These are phyloP conservation scores for Grosmannia penicillata DNA, from an alignment of 2,329 filamentous ascomycete species.

Conservation along the genomic window DNA sequence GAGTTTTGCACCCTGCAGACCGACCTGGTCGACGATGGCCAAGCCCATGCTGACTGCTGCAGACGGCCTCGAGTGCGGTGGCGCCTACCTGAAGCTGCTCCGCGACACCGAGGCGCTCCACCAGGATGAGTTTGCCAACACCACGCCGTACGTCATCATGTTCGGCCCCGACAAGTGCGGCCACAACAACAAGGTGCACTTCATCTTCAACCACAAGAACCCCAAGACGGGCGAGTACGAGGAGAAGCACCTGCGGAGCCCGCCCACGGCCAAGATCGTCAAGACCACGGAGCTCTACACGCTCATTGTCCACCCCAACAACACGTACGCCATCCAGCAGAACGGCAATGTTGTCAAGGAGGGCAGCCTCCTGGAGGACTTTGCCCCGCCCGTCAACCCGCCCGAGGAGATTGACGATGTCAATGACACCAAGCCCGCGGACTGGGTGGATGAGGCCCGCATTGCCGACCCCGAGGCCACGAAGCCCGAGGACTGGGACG, in stretches of 20 bases:
- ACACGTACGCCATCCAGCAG: slow-evolving; percentile 85
- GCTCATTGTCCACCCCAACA: slow-evolving; percentile 89
- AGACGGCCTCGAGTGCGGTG: slow-evolving; percentile 95
- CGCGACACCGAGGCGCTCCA: slow-evolving; percentile 95
- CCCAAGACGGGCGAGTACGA: slow-evolving; percentile 99
- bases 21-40: neutral
- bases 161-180: slow-evolving; percentile 99
- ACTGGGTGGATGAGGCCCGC: slow-evolving; percentile 89
- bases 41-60: no score
- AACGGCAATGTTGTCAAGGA: slow-evolving; percentile 80
- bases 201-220: slow-evolving; percentile 99
- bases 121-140: slow-evolving; percentile 94
- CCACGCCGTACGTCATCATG: slow-evolving; percentile 98
- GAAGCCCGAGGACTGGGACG: slow-evolving; percentile 98
- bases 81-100: slow-evolving; percentile 97
- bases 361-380: slow-evolving; percentile 87
- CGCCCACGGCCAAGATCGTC: slow-evolving; percentile 73
- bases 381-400: slow-evolving; percentile 86
- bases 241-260: slow-evolving; percentile 90
- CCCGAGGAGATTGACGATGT: slow-evolving; percentile 86
- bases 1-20: slow-evolving; percentile 23
- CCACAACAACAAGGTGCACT: slow-evolving; percentile 93
- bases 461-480: slow-evolving; percentile 84
- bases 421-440: slow-evolving; percentile 83
- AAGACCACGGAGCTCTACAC: slow-evolving; percentile 95